Base-by-base conservation (phyloP, 371 early-diverging fungal species). In the Mortierella sp. region DNA sequence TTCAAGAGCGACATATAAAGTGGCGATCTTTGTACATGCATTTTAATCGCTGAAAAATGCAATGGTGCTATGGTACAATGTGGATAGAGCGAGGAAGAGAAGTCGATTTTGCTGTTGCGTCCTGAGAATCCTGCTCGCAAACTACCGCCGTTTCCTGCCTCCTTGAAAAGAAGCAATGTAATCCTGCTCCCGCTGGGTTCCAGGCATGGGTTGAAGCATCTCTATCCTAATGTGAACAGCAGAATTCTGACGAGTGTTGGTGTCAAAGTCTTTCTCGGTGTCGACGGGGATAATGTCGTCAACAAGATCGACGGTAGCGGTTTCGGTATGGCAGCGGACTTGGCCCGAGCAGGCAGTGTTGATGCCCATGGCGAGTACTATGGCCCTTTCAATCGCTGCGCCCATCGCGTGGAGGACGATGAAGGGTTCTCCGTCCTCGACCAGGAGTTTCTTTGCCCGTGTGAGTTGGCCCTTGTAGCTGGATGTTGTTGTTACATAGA, bases 251-350 rank as follows among this genome's bases (percentile, higher is more conserved):
- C 86, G 81, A n/a, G 53, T 67, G 71, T 81, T 75, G 31, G 82
- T 81, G n/a, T 78, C 79, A 8, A 85, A 59, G 51, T 85, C 86
- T 73, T 46, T 44, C 37, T 85, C 86, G 13, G 82, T 78, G 40
- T 85, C 79, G 61, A 70, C 48, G 2, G 82, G 82, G 50, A 85
- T 76, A 8, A 85, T 73, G 72, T 85, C 86, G 34, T 85, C 86
- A 16, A 81, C 79, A 21, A 85, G 69, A 69, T 85, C 72, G 10
- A 85, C 82, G 3, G 86, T 85, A 5, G 71, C 74, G 3, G 86
- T 85, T 34, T 85, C 86, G 10, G 86, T 81, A 3, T 85, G 86
- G 67, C 86, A 85, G 24, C 86, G 86, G 6, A 85, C 82, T 51
- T 85, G 86, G 3, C 73, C 75, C 13, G 86, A 85, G 28, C 86